phyloP scores from a whole-genome alignment of 78 protist genomes.

The Speleostelium caveatum region DNA sequence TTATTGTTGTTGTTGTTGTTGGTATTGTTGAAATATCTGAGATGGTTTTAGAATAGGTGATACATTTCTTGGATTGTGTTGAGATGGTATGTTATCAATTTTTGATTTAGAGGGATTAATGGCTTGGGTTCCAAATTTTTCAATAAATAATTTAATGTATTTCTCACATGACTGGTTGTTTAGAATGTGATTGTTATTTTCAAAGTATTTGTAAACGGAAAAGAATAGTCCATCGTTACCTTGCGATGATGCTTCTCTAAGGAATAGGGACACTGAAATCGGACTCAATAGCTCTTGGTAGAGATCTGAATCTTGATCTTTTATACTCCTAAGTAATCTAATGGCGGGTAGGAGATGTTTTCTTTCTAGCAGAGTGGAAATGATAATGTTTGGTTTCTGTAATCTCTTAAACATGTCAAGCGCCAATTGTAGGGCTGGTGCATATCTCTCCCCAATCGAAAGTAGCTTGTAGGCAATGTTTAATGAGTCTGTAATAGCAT shows the following conservation, averaged over 20 bases:
- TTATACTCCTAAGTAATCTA: slow-evolving; percentile 15
- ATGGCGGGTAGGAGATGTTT: slow-evolving; percentile 50
- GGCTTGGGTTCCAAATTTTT: slow-evolving; percentile 42
- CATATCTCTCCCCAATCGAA: slow-evolving; percentile 53
- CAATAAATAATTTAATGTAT: slow-evolving; percentile 31
- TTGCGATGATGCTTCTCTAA: slow-evolving; percentile 13
- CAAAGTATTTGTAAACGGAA: slow-evolving; percentile 67
- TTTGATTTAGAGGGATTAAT: too few relatives aligned
- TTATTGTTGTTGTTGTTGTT: too few relatives aligned
- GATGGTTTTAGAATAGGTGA: too few relatives aligned
- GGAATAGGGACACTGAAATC: slow-evolving; percentile 12
- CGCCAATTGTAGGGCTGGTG: slow-evolving; percentile 73
- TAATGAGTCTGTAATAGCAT: slow-evolving; percentile 52
- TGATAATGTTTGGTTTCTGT: slow-evolving; percentile 40
- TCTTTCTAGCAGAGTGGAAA: slow-evolving; percentile 48
- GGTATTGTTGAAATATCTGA: too few relatives aligned
- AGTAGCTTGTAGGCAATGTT: slow-evolving; percentile 65
- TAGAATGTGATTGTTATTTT: slow-evolving; percentile 13
- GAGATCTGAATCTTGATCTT: slow-evolving; percentile 17
- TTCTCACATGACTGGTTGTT: slow-evolving; percentile 7
- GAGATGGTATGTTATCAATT: too few relatives aligned
- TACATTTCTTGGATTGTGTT: too few relatives aligned
- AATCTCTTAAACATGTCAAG: slow-evolving; percentile 76
- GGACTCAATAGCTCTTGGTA: slow-evolving; percentile 18
- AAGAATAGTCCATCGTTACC: slow-evolving; percentile 47